Percentiles rank a stretch among this genome's conserved stretches.
These are phyloP conservation scores for Begonia masoniana DNA, from an alignment of 306 rosid genomes.

Conservation along the genomic window DNA sequence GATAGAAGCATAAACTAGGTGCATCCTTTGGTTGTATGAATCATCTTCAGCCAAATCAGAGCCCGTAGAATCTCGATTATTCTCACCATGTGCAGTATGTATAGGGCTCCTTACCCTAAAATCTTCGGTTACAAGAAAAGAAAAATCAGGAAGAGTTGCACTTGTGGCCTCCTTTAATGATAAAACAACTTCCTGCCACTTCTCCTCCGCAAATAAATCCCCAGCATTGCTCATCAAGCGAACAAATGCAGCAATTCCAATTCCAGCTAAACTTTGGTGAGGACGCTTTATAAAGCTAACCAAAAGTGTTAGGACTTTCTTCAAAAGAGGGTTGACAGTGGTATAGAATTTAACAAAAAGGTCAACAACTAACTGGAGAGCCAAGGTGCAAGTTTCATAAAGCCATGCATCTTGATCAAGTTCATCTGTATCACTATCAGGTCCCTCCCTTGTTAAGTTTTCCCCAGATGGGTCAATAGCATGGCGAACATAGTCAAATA, in stretches of 20 bases:
- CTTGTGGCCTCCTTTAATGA: conserved; percentile 78
- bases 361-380: conserved; percentile 92
- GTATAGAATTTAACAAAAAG: conserved; percentile 84
- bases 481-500: conserved; percentile 92
- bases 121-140: conserved; percentile 42
- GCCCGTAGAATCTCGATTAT: conserved; percentile 32
- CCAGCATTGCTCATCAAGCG: conserved; percentile 97
- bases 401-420: conserved; percentile 95
- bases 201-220: conserved; percentile 75
- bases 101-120: conserved; percentile 22
- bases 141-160: conserved; percentile 77
- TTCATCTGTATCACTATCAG: conserved; percentile 38
- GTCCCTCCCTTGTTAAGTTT: conserved; percentile 38
- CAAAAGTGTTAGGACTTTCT: conserved; percentile 75
- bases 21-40: conserved; percentile 29
- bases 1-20: conserved; percentile 40
- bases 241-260: conserved; percentile 97
- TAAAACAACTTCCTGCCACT: conserved; percentile 91
- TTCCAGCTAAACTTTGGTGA: conserved; percentile 98
- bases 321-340: conserved; percentile 87
- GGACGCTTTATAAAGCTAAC: conserved; percentile 93
- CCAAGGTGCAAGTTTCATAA: conserved; percentile 98
- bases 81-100: conserved; percentile 25
- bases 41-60: conserved; percentile 34
- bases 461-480: conserved; percentile 90